Evolutionary conservation across 495 filamentous ascomycete species (phyloP).

Genomic region (Daldinia vernicosa): DNA sequence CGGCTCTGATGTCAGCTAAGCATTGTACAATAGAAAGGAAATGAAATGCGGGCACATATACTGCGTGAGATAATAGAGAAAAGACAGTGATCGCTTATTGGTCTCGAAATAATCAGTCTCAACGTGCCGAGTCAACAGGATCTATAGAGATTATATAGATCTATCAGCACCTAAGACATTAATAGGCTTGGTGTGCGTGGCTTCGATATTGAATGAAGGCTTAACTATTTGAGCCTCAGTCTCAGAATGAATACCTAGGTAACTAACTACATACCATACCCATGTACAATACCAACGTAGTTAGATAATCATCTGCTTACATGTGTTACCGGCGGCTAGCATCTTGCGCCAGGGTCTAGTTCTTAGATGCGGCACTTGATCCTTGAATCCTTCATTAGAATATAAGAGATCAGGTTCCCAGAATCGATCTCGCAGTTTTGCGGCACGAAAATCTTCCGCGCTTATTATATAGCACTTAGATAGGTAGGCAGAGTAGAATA

Average conservation of each 20-base stretch:
- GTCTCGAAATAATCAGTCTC: neutral
- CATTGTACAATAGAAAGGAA: neutral
- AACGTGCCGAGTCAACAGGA: neutral
- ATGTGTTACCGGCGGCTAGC: neutral
- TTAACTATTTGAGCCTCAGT: slow-evolving; percentile 11
- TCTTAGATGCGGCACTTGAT: slow-evolving; percentile 27
- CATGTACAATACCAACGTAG: too few relatives aligned
- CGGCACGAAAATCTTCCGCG: slow-evolving; percentile 17
- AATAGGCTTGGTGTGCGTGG: slow-evolving; percentile 7
- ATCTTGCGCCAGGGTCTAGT: slow-evolving; percentile 1
- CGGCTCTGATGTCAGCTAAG: slow-evolving; percentile 2
- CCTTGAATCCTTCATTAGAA: slow-evolving; percentile 2
- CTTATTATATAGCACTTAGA: neutral
- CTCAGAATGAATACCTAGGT: neutral
- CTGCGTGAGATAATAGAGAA: neutral
- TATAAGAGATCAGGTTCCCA: slow-evolving; percentile 8
- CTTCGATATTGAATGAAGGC: slow-evolving; percentile 12
- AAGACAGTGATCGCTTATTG: neutral
- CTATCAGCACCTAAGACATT: slow-evolving; percentile 6
- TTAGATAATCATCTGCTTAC: neutral
- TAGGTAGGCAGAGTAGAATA: slow-evolving; percentile 8
- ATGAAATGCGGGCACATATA: neutral
- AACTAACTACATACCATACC: neutral
- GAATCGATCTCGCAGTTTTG: slow-evolving; percentile 14
- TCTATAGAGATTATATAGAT: neutral